These are phyloP conservation scores for Hymenoscyphus linearis DNA, from an alignment of 2,329 filamentous ascomycete genomes.

Conservation along the genomic window DNA sequence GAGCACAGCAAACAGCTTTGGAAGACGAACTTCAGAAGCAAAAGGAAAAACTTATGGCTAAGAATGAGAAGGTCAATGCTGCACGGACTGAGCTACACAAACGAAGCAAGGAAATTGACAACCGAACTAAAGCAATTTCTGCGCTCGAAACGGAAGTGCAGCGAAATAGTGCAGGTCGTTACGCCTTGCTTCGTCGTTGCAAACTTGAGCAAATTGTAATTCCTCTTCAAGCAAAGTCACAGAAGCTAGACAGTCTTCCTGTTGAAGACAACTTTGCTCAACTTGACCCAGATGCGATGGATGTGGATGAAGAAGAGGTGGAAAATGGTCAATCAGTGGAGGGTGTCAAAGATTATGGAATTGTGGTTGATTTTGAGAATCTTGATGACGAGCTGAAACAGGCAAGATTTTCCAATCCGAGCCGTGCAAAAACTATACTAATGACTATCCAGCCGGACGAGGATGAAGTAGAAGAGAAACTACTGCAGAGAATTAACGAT, in stretches of 20 bases:
- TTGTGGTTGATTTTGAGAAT: slow-evolving; percentile 77
- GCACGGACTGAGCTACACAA: slow-evolving; percentile 77
- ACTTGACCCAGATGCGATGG: slow-evolving; percentile 83
- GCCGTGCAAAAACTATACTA: slow-evolving; percentile 28
- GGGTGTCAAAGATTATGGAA: slow-evolving; percentile 81
- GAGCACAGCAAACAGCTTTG: slow-evolving; percentile 72
- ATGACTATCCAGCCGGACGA: slow-evolving; percentile 53
- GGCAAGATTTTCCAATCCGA: slow-evolving; percentile 43
- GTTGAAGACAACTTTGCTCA: slow-evolving; percentile 78
- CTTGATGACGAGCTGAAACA: slow-evolving; percentile 79
- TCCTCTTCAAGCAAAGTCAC: slow-evolving; percentile 68
- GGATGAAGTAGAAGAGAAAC: slow-evolving; percentile 64
- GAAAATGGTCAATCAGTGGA: slow-evolving; percentile 67
- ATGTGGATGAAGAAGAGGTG: slow-evolving; percentile 72
- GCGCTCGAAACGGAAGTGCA: slow-evolving; percentile 81
- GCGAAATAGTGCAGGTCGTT: slow-evolving; percentile 77
- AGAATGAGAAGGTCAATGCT: slow-evolving; percentile 70
- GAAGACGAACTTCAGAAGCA: slow-evolving; percentile 66
- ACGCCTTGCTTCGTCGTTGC: slow-evolving; percentile 78
- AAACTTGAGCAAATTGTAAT: slow-evolving; percentile 90
- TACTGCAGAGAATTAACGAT: slow-evolving; percentile 71
- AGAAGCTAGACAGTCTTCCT: slow-evolving; percentile 71
- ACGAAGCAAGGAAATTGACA: slow-evolving; percentile 77
- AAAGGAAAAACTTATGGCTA: slow-evolving; percentile 61
- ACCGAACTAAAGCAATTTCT: slow-evolving; percentile 66